Base-by-base conservation (phyloP, 805 yeast genomes). In the Vanderwaltozyma verrucispora region DNA sequence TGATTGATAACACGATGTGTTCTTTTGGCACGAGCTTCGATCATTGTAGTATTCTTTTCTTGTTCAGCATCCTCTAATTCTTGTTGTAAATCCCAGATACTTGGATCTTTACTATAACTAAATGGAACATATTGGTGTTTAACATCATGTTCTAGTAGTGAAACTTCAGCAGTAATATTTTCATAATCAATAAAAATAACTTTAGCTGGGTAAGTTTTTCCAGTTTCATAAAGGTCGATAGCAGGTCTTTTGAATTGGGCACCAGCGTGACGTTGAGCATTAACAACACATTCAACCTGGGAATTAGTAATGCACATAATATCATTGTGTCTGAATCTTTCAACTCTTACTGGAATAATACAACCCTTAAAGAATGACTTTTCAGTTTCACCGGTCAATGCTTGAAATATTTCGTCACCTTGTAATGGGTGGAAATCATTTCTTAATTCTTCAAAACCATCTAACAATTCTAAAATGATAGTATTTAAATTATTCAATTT, bases 121-220 rank as follows among this genome's bases (percentile, higher is more conserved):
- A 54, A 52, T 27, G 62, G 61, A 25, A 59, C 63, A 41, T 64
- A 68, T 32, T 74, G 72, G 25, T 69, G 71, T 32, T 66, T 64
- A 27, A 88, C 68, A 46, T 78, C 92, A 32, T 71, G 71, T 36
- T 75, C 77, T 40, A 77, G 56, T n/a, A 88, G 60, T 37, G 88
- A 79, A 37, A 84, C 75, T 32, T 73, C 80, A 3, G 87, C 89
- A 31, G 72, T 71, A 56, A 92, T 84, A 30, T 68, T 68, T n/a
- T 72, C 78, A 60, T 83, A 83, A 56, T 81, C 81, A 28, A 85
- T 75, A 19, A 68, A 73, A 40, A 76, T 55, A 18, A 92, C 72
- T 31, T 77, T 87, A 2, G 89, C 96, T 48, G 82, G 92, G 18
- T 88, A 77, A 0, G 96, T 88, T 61, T 85, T 95, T 2, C 89